phyloP scores from a whole-genome alignment of 495 filamentous ascomycete species.

The Usnea hakonensis region DNA sequence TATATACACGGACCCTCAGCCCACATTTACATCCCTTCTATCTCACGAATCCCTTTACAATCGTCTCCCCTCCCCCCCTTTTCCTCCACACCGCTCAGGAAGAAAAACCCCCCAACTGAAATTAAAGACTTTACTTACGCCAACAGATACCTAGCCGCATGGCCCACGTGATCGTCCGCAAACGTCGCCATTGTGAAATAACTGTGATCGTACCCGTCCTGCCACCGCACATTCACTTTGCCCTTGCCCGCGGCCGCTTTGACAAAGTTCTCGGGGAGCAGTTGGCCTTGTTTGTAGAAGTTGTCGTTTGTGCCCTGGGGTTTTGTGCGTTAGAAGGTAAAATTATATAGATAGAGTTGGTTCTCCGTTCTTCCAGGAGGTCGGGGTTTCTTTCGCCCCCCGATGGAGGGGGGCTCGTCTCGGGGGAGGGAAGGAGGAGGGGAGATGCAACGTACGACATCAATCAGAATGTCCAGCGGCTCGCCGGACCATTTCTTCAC shows the following conservation, averaged over 20 bases:
- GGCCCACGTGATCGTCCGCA: conserved; percentile 79
- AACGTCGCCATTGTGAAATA: conserved; percentile 93
- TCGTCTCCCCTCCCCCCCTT: too few species aligned
- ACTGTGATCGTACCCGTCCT: conserved; percentile 90
- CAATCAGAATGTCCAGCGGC: conserved; percentile 66
- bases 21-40: neutral
- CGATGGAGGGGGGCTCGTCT: too few species aligned
- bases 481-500: conserved; percentile 61
- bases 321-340: neutral
- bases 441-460: conserved; percentile 51
- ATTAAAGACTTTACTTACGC: conserved; percentile 5
- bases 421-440: neutral
- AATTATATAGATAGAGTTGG: too few species aligned
- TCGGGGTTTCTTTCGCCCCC: too few species aligned
- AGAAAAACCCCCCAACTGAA: too few species aligned
- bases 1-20: neutral
- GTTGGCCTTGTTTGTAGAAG: conserved; percentile 88
- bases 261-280: conserved; percentile 88
- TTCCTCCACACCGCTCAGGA: too few species aligned
- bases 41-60: neutral
- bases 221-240: conserved; percentile 68
- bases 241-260: conserved; percentile 67
- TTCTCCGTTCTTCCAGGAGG: too few species aligned
- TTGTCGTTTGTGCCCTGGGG: conserved; percentile 86
- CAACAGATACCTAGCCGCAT: conserved; percentile 76